phyloP scores from a whole-genome alignment of 176 grass and related monocot species.

The Tillandsia leiboldiana region DNA sequence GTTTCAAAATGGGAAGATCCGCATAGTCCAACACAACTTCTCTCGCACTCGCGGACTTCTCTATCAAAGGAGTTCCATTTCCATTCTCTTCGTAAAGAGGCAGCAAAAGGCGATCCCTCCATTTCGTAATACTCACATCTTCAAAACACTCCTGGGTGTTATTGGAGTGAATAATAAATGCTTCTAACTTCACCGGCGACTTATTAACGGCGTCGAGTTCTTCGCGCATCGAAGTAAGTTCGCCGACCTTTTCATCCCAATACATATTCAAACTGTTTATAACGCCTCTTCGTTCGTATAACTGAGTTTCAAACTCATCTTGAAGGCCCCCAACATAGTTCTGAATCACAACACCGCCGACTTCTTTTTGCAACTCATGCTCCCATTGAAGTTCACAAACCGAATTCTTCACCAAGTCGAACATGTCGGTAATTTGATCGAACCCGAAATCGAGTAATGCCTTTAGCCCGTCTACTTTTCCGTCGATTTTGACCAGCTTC shows the following conservation, averaged over 20 bases:
- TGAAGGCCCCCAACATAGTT: constrained; percentile 52
- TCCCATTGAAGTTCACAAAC: constrained; percentile 51
- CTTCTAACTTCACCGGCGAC: constrained; percentile 41
- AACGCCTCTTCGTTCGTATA: constrained; percentile 47
- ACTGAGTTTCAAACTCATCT: constrained; percentile 60
- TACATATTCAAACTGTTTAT: constrained; percentile 51
- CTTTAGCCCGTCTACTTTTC: constrained; percentile 47
- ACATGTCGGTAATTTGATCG: constrained; percentile 44
- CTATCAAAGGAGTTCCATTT: constrained; percentile 27
- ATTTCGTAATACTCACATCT: constrained; percentile 44
- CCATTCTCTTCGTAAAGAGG: constrained; percentile 28
- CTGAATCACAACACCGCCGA: constrained; percentile 49
- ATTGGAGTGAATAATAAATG: constrained; percentile 5
- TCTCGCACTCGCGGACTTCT: constrained; percentile 43
- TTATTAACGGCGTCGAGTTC: constrained; percentile 64
- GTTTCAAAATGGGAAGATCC: constrained; percentile 65
- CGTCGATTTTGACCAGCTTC: constrained; percentile 39
- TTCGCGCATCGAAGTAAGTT: constrained; percentile 51
- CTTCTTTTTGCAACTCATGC: constrained; percentile 67
- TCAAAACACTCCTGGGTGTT: constrained; percentile 37
- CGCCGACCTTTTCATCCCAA: constrained; percentile 49
- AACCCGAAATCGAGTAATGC: constrained; percentile 46
- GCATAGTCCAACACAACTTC: constrained; percentile 65
- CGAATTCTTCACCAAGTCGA: constrained; percentile 35
- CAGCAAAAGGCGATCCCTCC: constrained; percentile 49